These are phyloP conservation scores for Speleostelium caveatum DNA, from an alignment of 78 protist genomes.

Conservation along the genomic window DNA sequence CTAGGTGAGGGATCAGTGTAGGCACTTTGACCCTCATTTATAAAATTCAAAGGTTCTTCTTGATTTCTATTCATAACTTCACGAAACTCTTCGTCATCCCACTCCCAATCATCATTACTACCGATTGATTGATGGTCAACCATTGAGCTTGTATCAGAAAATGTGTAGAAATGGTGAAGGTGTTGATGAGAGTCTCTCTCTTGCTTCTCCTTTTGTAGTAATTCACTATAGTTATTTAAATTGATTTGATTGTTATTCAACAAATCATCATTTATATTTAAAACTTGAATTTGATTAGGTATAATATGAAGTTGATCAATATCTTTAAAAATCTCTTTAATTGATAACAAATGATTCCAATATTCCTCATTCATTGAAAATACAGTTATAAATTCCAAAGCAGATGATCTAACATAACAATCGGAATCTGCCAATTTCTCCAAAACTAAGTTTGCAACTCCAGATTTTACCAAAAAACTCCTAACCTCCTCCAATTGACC, in stretches of 20 bases:
- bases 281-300: neutral
- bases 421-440: conserved; percentile 56
- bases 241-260: conserved; percentile 66
- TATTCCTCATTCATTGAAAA: neutral
- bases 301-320: conserved; percentile 24
- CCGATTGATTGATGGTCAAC: neutral
- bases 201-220: conserved; percentile 18
- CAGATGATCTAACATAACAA: conserved; percentile 59
- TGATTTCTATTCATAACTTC: conserved; percentile 24
- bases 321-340: neutral
- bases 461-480: neutral
- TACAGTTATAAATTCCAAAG: conserved; percentile 31
- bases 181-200: neutral
- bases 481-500: neutral
- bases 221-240: conserved; percentile 31
- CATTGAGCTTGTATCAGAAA: conserved; percentile 5
- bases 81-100: conserved; percentile 69
- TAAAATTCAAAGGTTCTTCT: conserved; percentile 17
- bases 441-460: neutral
- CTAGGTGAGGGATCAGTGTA: neutral
- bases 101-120: conserved; percentile 57
- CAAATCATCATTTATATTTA: conserved; percentile 43
- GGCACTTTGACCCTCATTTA: conserved; percentile 3
- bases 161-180: conserved; percentile 1
- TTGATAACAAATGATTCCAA: neutral